Conservation (phyloP, 2,329 filamentous ascomycete species). For the Talaromyces sp. region DNA sequence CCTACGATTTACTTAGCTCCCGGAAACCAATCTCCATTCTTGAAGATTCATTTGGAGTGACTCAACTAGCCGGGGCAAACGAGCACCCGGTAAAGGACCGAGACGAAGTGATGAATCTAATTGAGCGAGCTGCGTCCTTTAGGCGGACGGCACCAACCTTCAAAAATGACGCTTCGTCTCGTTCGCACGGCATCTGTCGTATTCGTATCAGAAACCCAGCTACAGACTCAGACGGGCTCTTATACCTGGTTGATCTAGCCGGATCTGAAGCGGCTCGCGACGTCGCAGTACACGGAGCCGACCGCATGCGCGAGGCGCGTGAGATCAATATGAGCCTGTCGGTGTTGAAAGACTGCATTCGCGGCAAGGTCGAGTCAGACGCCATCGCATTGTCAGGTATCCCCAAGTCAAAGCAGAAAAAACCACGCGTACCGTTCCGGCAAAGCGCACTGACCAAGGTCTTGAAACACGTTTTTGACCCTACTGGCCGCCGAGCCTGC, state of each 20-base stretch:
- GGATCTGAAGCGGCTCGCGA: constrained; percentile 54
- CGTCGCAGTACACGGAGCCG: constrained; percentile 32
- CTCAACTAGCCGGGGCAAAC: constrained; percentile 86
- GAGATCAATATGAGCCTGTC: constrained; percentile 49
- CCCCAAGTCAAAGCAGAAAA: constrained; percentile 19
- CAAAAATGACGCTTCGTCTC: constrained; percentile 88
- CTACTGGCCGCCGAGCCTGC: constrained; percentile 31
- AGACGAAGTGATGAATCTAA: constrained; percentile 71
- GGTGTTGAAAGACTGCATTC: constrained; percentile 50
- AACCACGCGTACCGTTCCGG: constrained; percentile 42
- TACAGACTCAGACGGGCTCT: constrained; percentile 59
- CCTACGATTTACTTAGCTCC: constrained; percentile 71
- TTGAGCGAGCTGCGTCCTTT: constrained; percentile 77
- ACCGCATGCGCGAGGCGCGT: constrained; percentile 43
- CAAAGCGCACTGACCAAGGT: constrained; percentile 46
- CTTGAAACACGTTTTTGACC: constrained; percentile 48
- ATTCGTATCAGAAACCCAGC: constrained; percentile 14
- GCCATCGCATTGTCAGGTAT: constrained; percentile 4
- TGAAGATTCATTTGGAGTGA: constrained; percentile 69
- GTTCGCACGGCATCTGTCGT: constrained; percentile 77
- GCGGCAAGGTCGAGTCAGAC: constrained; percentile 38
- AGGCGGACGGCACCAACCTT: constrained; percentile 92
- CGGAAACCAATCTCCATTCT: constrained; percentile 21
- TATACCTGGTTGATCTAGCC: constrained; percentile 87
- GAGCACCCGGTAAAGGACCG: constrained; percentile 78